These are phyloP conservation scores for Pyrenophora graminea DNA, from an alignment of 2,329 filamentous ascomycete species.

Conservation along the genomic window DNA sequence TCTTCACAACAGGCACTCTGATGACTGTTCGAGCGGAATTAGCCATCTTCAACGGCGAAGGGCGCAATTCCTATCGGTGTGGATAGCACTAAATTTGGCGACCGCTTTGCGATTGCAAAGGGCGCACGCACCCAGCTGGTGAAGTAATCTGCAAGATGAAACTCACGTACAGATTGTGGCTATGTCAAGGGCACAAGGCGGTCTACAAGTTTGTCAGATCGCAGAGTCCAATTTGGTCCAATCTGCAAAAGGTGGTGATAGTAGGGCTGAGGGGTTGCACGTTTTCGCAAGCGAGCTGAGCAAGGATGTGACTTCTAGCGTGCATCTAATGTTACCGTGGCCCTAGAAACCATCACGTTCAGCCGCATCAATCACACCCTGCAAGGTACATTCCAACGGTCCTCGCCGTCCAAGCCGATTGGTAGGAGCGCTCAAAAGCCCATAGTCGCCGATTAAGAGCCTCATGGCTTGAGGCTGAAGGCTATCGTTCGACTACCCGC, in stretches of 20 bases:
- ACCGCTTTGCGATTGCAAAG: conserved; percentile 1
- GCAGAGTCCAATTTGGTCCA: neutral
- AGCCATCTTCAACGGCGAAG: neutral
- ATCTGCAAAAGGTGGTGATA: conserved; percentile 2
- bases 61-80: conserved; percentile 4
- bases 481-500: conserved; percentile 8
- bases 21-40: conserved; percentile 22
- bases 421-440: neutral
- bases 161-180: conserved; percentile 2
- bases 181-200: neutral
- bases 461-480: conserved; percentile 14
- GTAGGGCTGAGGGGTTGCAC: conserved; percentile 13
- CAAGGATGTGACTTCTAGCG: conserved; percentile 7
- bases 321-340: conserved; percentile 13
- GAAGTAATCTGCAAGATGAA: neutral
- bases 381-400: conserved; percentile 7
- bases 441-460: conserved; percentile 13
- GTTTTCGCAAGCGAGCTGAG: conserved; percentile 15
- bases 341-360: conserved; percentile 10
- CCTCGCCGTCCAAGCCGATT: neutral
- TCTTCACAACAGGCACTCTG: conserved; percentile 7
- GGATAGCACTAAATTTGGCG: neutral
- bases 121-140: conserved; percentile 1
- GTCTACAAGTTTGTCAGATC: neutral
- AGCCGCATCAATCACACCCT: conserved; percentile 17